A percentile compares a stretch with the other conserved stretches of the same genome.
Conservation (phyloP, 106 monocot genomes). For the Dioscorea zingiberensis region DNA sequence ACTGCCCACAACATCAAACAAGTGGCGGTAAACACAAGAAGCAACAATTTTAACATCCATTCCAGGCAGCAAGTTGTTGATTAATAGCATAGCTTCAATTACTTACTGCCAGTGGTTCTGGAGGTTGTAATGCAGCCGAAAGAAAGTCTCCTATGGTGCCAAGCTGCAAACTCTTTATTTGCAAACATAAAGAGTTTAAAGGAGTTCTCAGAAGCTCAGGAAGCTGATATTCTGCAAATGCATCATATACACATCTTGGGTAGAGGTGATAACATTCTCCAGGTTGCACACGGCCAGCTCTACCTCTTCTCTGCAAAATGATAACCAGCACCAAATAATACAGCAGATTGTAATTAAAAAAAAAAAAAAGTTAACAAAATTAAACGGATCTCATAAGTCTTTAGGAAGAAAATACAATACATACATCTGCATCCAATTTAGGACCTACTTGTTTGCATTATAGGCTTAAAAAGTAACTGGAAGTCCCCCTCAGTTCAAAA, state of each 20-base stretch:
- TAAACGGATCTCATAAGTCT: background rate
- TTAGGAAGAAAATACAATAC: background rate
- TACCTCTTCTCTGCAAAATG: slow-evolving; percentile 80
- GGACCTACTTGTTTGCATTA: too few relatives aligned
- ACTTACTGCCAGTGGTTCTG: slow-evolving; percentile 84
- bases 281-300: slow-evolving; percentile 98
- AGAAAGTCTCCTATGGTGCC: slow-evolving; percentile 84
- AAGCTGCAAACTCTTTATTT: slow-evolving; percentile 96
- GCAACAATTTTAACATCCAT: too few relatives aligned
- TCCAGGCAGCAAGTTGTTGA: too few relatives aligned
- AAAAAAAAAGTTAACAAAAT: background rate
- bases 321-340: slow-evolving; percentile 4
- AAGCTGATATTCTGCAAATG: slow-evolving; percentile 97
- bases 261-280: slow-evolving; percentile 99
- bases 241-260: slow-evolving; percentile 96
- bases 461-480: too few relatives aligned
- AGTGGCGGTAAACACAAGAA: too few relatives aligned
- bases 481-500: too few relatives aligned
- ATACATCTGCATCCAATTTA: too few relatives aligned
- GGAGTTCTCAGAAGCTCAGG: slow-evolving; percentile 98
- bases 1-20: too few relatives aligned
- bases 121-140: slow-evolving; percentile 92
- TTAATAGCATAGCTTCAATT: background rate
- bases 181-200: slow-evolving; percentile 89
- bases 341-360: background rate